Conservation (phyloP, 306 rosid species). For the Urtica urens region DNA sequence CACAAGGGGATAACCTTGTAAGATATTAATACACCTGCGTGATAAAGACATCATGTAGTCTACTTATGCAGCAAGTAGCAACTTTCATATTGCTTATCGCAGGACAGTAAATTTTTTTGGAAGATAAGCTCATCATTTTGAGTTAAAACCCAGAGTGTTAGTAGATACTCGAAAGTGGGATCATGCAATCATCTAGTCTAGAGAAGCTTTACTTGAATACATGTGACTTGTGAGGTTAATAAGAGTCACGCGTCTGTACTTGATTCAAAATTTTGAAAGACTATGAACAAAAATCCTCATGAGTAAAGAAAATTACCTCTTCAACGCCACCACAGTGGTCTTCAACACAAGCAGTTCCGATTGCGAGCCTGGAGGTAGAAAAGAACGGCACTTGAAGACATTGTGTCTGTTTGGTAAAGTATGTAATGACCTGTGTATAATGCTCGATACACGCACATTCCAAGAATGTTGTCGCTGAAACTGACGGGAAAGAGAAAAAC, state of each 20-base stretch:
- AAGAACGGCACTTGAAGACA: constrained; percentile 56
- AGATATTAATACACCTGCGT: constrained; percentile 50
- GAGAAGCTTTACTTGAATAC: no score
- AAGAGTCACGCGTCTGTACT: neutral
- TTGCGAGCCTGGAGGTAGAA: constrained; percentile 31
- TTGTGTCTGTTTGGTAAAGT: constrained; percentile 35
- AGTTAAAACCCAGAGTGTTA: no score
- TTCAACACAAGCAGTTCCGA: constrained; percentile 32
- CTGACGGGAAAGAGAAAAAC: constrained; percentile 23
- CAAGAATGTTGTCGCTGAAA: constrained; percentile 34
- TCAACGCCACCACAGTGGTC: constrained; percentile 37
- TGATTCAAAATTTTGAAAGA: neutral
- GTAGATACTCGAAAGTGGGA: no score
- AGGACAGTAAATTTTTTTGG: no score
- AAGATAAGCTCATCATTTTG: no score
- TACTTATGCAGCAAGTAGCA: no score
- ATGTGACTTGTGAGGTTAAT: no score
- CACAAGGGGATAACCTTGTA: constrained; percentile 52
- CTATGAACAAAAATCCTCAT: neutral
- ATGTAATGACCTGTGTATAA: constrained; percentile 29
- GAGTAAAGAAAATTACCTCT: constrained; percentile 34
- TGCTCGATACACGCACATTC: constrained; percentile 26
- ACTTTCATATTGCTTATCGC: no score
- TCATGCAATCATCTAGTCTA: no score
- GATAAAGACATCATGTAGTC: constrained; percentile 6